Evolutionary conservation across 2,329 filamentous ascomycete genomes (phyloP), one percentile per base, ranked within the genome.

Genomic region (Rasamsonia emersonii): DNA sequence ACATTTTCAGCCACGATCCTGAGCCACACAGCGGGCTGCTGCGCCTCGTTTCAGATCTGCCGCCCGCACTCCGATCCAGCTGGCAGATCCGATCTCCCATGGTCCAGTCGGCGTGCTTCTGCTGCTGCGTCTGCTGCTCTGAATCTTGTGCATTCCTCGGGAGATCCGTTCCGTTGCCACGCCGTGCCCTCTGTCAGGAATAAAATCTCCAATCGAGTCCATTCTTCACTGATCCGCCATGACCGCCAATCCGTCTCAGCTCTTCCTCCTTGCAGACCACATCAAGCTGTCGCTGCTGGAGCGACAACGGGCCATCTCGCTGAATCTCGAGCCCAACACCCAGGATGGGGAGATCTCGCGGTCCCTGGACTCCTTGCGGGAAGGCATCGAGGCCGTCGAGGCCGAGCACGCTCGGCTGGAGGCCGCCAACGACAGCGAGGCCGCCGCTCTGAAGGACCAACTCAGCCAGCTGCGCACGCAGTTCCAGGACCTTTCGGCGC

Each of bases 201-300:
- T n/a, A n/a, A n/a, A n/a, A n/a, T n/a, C n/a, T n/a, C n/a, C n/a
- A n/a, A n/a, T n/a, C n/a, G n/a, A n/a, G n/a, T n/a, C n/a, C n/a
- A n/a, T 23, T 23, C 9, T 9, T 23, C 9, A 23, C 8, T 11
- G 20, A 23, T 23, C 20, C 9, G 20, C 20, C 11, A 9, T 9
- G 20, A 23, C 11, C 21, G 23, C 17, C 33, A 35, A n/a, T 45
- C 68, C 75, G 30, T 70, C 71, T 9, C 88, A 95, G 60, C 79
- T 96, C 45, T 86, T 88, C 57, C 80, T 96, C 33, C 77, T 96
- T 36, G 86, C 88, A 51, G 91, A 98, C 64, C 89, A 96, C 62
- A 84, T 96, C 70, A 95, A 96, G 64, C 76, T 96, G 40, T 94
- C 88, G 9, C 73, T 98, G 10, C 77, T 96, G 16, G 91, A 96